A percentile compares a stretch with the other conserved stretches of the same genome.
These are phyloP conservation scores for Hordeum pubiflorum DNA, from an alignment of 202 grass and related monocot species.

Conservation along the genomic window DNA sequence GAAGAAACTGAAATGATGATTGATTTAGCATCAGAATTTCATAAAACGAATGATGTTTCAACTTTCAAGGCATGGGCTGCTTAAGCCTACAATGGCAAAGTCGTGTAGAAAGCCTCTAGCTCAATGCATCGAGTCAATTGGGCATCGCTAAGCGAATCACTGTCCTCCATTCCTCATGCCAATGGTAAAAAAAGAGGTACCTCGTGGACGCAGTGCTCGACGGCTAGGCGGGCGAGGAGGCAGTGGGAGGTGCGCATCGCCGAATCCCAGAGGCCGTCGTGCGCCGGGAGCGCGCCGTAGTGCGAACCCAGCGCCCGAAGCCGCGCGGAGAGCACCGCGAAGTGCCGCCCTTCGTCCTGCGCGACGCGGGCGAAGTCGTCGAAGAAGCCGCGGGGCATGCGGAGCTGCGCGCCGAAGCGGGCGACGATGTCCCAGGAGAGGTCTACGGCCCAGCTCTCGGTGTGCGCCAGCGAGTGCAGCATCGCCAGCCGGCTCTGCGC, in stretches of 20 bases:
- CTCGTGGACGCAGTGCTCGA: conserved; percentile 89
- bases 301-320: conserved; percentile 58
- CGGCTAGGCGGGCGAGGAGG: conserved; percentile 68
- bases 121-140: not conserved
- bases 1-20: not conserved
- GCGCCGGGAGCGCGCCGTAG: conserved; percentile 77
- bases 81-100: not conserved
- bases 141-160: not conserved
- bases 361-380: conserved; percentile 67
- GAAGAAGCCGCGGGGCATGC: conserved; percentile 77
- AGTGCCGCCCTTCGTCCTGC: conserved; percentile 69
- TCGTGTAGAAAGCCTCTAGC: not conserved
- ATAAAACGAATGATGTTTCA: not conserved
- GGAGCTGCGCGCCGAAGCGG: conserved; percentile 48
- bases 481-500: conserved; percentile 70
- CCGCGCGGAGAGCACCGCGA: conserved; percentile 49
- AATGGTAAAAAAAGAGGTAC: conserved; percentile 15
- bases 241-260: conserved; percentile 51
- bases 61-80: not conserved
- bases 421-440: conserved; percentile 92
- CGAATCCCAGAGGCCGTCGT: conserved; percentile 89
- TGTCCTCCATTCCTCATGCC: not conserved
- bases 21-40: not conserved
- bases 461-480: conserved; percentile 82
- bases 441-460: conserved; percentile 91